Percentiles rank a stretch among this genome's conserved stretches.
phyloP scores from a whole-genome alignment of 2,329 filamentous ascomycete genomes.

The Fonsecaea erecta region DNA sequence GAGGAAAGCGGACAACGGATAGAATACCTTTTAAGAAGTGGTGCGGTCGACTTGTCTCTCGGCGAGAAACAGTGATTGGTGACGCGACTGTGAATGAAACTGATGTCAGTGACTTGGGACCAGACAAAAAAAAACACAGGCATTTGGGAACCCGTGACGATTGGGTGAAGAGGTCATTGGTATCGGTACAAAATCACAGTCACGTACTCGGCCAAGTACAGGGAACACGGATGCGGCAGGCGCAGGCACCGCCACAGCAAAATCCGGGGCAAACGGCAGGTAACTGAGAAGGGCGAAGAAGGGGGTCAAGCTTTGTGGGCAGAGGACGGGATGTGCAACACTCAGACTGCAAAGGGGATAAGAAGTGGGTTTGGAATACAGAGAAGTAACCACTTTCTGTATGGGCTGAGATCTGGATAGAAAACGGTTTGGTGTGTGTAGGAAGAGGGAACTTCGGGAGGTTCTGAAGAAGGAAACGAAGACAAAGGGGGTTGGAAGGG shows the following conservation, averaged over 20 bases:
- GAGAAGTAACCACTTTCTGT: constrained; percentile 35
- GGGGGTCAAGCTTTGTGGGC: constrained; percentile 34
- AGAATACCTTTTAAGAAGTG: constrained; percentile 27
- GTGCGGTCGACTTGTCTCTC: constrained; percentile 5
- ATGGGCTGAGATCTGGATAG: constrained; percentile 28
- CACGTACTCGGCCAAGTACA: constrained; percentile 3
- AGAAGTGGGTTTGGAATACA: constrained; percentile 35
- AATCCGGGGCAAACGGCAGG: constrained; percentile 32
- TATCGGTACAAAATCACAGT: not conserved
- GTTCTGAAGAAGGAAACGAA: constrained; percentile 20
- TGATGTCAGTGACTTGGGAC: constrained; percentile 20
- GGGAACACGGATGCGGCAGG: constrained; percentile 21
- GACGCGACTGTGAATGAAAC: constrained; percentile 5
- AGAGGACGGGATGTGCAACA: constrained; percentile 32
- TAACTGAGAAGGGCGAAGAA: constrained; percentile 9
- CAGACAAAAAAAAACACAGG: constrained; percentile 6
- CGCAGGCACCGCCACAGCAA: constrained; percentile 23
- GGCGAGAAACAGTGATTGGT: not conserved
- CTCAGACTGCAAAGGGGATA: constrained; percentile 33
- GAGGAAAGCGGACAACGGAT: constrained; percentile 28
- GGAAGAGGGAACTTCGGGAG: constrained; percentile 12
- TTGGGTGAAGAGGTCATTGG: constrained; percentile 6
- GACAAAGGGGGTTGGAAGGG: constrained; percentile 6
- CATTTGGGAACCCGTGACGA: constrained; percentile 1
- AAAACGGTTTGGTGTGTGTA: constrained; percentile 35